Conservation (phyloP, 2,329 filamentous ascomycete genomes). For the Colletotrichum tofieldiae region DNA sequence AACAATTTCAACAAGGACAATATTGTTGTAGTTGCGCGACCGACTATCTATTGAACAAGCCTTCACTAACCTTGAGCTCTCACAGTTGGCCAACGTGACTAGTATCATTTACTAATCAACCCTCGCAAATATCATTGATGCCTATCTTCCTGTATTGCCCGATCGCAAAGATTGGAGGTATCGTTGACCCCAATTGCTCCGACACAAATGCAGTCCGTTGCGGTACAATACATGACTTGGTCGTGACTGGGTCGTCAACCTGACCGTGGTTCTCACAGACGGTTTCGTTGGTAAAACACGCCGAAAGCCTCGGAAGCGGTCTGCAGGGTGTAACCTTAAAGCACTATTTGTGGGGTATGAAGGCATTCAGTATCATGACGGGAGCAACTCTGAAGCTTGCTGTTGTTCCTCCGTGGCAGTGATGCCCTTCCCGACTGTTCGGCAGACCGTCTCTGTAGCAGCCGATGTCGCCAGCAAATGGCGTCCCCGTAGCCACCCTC, state of each 20-base stretch:
- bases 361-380: constrained; percentile 79
- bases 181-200: constrained; percentile 61
- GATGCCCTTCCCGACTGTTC: constrained; percentile 71
- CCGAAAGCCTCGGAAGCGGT: constrained; percentile 76
- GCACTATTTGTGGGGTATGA: constrained; percentile 79
- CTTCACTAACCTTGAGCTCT: constrained; percentile 73
- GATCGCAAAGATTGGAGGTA: constrained; percentile 61
- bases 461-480: constrained; percentile 75
- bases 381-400: constrained; percentile 80
- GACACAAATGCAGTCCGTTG: constrained; percentile 74
- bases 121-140: no score
- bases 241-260: constrained; percentile 75
- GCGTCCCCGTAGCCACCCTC: constrained; percentile 71
- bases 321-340: constrained; percentile 80
- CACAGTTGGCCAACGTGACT: constrained; percentile 69
- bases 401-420: constrained; percentile 76
- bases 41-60: constrained; percentile 76
- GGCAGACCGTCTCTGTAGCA: constrained; percentile 75
- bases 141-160: fast-evolving
- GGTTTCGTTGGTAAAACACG: constrained; percentile 78
- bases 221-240: constrained; percentile 76
- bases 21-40: constrained; percentile 80
- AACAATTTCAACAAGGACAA: constrained; percentile 69
- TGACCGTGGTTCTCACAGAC: constrained; percentile 79
- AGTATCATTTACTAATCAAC: constrained; percentile 55